Conservation (phyloP, 208 protist genomes). For the Leishmania gerbilli region DNA sequence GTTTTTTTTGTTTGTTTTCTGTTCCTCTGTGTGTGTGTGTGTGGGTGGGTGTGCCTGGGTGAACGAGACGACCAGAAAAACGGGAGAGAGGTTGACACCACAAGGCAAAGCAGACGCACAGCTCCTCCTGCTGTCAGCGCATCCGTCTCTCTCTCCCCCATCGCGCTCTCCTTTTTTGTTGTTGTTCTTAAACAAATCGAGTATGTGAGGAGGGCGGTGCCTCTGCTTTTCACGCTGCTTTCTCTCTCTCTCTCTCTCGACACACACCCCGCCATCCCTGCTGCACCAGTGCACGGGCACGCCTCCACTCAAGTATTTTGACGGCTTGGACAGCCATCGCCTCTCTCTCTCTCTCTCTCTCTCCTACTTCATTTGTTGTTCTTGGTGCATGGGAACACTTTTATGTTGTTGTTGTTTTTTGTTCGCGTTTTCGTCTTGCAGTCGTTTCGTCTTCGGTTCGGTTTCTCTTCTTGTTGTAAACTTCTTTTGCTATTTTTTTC, state of each 20-base stretch:
- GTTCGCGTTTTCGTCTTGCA: not conserved
- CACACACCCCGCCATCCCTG: not conserved
- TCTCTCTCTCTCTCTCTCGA: not conserved
- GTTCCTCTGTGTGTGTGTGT: not conserved
- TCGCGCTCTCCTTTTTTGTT: not conserved
- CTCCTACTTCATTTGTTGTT: not conserved
- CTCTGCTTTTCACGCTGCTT: not conserved
- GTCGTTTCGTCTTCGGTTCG: not conserved
- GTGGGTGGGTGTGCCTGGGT: not conserved
- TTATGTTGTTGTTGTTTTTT: too few species aligned
- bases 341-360: not conserved
- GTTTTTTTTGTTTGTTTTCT: not conserved
- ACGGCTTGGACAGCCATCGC: not conserved
- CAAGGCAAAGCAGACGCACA: not conserved
- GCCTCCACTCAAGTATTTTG: not conserved
- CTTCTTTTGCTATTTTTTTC: not conserved
- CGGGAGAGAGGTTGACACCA: not conserved
- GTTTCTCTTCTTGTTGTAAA: not conserved
- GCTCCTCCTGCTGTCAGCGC: not conserved
- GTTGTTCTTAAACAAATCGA: not conserved
- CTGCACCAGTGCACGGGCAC: not conserved
- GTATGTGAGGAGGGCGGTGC: not conserved
- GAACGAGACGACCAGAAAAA: not conserved
- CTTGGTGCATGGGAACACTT: not conserved
- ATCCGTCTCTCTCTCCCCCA: not conserved